These are phyloP conservation scores for Fusarium papillatum DNA, from an alignment of 2,329 filamentous ascomycete genomes.

Conservation along the genomic window DNA sequence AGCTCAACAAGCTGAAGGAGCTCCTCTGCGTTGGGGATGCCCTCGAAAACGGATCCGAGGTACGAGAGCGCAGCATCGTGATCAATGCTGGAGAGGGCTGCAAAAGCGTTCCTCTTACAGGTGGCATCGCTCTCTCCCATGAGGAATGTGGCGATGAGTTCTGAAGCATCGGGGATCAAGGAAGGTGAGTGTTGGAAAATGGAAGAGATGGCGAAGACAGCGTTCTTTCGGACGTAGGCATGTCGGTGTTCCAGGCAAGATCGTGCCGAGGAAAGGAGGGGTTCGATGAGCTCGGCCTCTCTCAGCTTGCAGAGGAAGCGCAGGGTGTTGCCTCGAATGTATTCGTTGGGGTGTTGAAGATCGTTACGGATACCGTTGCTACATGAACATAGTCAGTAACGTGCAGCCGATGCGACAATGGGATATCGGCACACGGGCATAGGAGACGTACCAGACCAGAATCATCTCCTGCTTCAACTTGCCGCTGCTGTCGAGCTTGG, in stretches of 20 bases:
- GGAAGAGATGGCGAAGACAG: slow-evolving; percentile 93
- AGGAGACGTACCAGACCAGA: slow-evolving; percentile 82
- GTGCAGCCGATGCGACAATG: neutral
- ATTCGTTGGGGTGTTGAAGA: slow-evolving; percentile 97
- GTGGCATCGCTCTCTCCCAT: slow-evolving; percentile 93
- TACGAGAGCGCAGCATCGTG: slow-evolving; percentile 94
- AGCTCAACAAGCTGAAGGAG: slow-evolving; percentile 93
- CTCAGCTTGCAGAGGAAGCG: slow-evolving; percentile 97
- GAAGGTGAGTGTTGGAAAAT: slow-evolving; percentile 93
- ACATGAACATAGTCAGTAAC: slow-evolving; percentile 27
- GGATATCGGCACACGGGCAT: neutral
- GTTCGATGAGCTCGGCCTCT: slow-evolving; percentile 96
- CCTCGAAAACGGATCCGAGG: slow-evolving; percentile 90
- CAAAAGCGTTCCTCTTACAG: slow-evolving; percentile 98
- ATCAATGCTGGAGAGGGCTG: slow-evolving; percentile 89
- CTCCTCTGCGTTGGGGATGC: slow-evolving; percentile 94
- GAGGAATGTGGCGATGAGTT: slow-evolving; percentile 91
- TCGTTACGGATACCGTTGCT: slow-evolving; percentile 99
- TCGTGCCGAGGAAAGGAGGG: slow-evolving; percentile 91
- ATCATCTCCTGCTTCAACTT: slow-evolving; percentile 99
- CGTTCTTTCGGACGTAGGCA: slow-evolving; percentile 98
- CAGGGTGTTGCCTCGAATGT: slow-evolving; percentile 97
- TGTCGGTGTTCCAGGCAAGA: slow-evolving; percentile 96
- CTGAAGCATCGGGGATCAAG: slow-evolving; percentile 94
- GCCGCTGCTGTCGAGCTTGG: slow-evolving; percentile 90